Percentiles rank a stretch among this genome's conserved stretches.
Conservation (phyloP, 73 alveolate genomes). For the Blepharisma stoltei region DNA sequence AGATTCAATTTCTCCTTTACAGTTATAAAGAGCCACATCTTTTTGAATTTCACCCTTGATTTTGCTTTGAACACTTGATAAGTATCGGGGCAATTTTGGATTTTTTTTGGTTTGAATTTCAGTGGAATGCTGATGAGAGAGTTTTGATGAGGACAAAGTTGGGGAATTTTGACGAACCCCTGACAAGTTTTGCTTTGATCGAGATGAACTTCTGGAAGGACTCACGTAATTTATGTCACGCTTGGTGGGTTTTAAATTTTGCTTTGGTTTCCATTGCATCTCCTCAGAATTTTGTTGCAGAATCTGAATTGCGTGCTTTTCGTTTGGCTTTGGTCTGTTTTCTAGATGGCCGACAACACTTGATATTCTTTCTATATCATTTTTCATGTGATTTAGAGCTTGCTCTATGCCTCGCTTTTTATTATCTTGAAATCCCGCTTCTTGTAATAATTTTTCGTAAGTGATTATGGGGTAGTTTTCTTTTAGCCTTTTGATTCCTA, state of each 20-base stretch:
- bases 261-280: not conserved
- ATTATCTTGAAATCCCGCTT: not conserved
- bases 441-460: not conserved
- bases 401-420: not conserved
- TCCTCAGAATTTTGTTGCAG: not conserved
- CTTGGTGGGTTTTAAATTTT: constrained; percentile 5
- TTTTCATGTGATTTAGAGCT: constrained; percentile 20
- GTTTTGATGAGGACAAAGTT: too few relatives aligned
- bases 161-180: too few relatives aligned
- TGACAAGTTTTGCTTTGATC: not conserved
- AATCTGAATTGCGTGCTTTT: not conserved
- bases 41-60: not conserved
- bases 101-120: not conserved
- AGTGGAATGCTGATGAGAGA: not conserved
- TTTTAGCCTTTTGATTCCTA: not conserved
- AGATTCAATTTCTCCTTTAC: not conserved
- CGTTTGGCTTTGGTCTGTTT: constrained; percentile 3
- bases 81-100: constrained; percentile 1
- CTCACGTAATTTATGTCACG: not conserved
- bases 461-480: not conserved
- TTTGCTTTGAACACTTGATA: not conserved
- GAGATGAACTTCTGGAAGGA: constrained; percentile 7
- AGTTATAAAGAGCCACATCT: not conserved
- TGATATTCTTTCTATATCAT: constrained; percentile 22
- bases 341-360: not conserved